Conservation (phyloP, 2,329 filamentous ascomycete species). For the Fusarium nanum region DNA sequence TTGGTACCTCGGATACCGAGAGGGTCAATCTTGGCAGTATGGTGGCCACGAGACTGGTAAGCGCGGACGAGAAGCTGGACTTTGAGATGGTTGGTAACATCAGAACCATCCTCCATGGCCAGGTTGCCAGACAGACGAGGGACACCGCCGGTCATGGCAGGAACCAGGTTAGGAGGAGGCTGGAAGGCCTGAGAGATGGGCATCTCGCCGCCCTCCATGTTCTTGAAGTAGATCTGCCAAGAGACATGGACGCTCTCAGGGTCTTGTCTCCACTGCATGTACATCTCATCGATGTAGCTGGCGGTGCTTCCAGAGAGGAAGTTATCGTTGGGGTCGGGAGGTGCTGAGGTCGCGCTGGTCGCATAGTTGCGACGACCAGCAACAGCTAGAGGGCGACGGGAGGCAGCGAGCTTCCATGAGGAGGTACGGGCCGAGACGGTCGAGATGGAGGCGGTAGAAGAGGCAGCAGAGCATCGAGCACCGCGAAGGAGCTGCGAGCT, state of each 20-base stretch:
- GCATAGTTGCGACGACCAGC: slow-evolving; percentile 65
- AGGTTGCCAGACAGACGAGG: slow-evolving; percentile 77
- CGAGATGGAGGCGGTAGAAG: slow-evolving; percentile 58
- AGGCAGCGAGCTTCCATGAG: slow-evolving; percentile 59
- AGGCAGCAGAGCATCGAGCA: slow-evolving; percentile 60
- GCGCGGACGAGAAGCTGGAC: slow-evolving; percentile 96
- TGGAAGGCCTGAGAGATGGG: slow-evolving; percentile 97
- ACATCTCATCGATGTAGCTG: slow-evolving; percentile 99
- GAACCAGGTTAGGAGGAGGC: slow-evolving; percentile 91
- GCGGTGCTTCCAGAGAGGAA: slow-evolving; percentile 97
- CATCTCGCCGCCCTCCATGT: slow-evolving; percentile 99
- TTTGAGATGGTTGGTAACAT: slow-evolving; percentile 96
- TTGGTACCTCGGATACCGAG: slow-evolving; percentile 82
- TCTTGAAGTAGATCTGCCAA: slow-evolving; percentile 99
- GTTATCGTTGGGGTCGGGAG: slow-evolving; percentile 88
- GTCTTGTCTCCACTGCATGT: slow-evolving; percentile 95
- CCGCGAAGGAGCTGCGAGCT: slow-evolving; percentile 70
- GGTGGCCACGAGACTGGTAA: slow-evolving; percentile 97
- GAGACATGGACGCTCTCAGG: slow-evolving; percentile 95
- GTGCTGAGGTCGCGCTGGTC: slow-evolving; percentile 62
- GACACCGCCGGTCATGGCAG: slow-evolving; percentile 81
- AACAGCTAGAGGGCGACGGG: slow-evolving; percentile 63
- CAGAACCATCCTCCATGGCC: slow-evolving; percentile 75
- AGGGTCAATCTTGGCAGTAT: slow-evolving; percentile 98
- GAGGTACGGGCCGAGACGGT: slow-evolving; percentile 54